Base-by-base conservation (phyloP, 768 basidiomycete species). In the Melanogaster broomeanus region DNA sequence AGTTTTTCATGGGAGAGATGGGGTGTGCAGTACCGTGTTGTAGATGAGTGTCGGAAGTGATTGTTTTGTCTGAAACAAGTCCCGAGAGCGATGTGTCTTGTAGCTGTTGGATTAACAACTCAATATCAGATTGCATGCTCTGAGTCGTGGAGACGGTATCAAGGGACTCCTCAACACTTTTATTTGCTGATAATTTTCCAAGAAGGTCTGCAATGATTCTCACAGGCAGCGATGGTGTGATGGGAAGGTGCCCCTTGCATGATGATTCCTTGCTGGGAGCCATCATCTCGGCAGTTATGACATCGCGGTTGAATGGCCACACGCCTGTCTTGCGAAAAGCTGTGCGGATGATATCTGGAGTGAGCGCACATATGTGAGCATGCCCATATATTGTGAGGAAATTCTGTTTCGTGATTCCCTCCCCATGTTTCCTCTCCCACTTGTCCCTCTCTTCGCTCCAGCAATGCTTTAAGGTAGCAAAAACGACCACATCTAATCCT, bases 401-500 rank as follows among this genome's bases (percentile, higher is more conserved):
- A 49, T 75, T 74, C 13, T 55, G 42, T 53, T 77, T 78, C 16
- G 25, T 37, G 28, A 49, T 34, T 25, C 38, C 30, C 50, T 52
- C 39, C 53, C 30, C 1, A 61, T 52, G 19, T 45, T 61, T 21
- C 7, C 57, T 22, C 37, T 74, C 62, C 11, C 72, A 72, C 57
- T 74, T 74, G 40, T 70, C 73, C 27, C 30, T 54, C 42, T 63
- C 62, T 28, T 66, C 52, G 1, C 45, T 21, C 59, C 56, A 67
- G n/a, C 49, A 56, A 3, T 28, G 31, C 59, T 77, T 76, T 15
- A 76, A 45, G 9, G 51, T 22, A 12, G 48, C 49, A 45, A 72
- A 73, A 28, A 64, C 62, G 8, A 72, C 68, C 46, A 77, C 67
- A 53, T 77, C 74, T 18, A 75, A 68, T 8, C 72, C 71, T 58